These are phyloP conservation scores for Blastobotrys capitulatus DNA, from an alignment of 1,139 yeast genomes.

Conservation along the genomic window DNA sequence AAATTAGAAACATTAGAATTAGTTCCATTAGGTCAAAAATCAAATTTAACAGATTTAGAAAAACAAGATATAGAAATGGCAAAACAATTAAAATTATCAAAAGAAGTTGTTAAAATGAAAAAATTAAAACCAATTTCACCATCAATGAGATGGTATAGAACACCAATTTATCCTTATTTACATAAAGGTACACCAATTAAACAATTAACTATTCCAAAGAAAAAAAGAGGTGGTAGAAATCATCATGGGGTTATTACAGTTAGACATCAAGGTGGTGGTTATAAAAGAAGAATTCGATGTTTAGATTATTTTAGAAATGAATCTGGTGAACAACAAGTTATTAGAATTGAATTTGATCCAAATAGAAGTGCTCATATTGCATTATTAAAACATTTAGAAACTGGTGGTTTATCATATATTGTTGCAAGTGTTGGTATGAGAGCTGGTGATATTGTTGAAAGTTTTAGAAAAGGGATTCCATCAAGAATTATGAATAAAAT, in stretches of 20 bases:
- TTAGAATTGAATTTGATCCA: slow-evolving; percentile 94
- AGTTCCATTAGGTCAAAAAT: slow-evolving; percentile 27
- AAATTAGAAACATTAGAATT: slow-evolving; percentile 16
- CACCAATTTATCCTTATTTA: slow-evolving; percentile 81
- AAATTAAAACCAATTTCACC: slow-evolving; percentile 79
- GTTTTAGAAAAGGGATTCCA: slow-evolving; percentile 88
- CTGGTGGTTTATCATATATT: slow-evolving; percentile 68
- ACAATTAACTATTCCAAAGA: slow-evolving; percentile 68
- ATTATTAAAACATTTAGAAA: slow-evolving; percentile 56
- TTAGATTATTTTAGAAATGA: slow-evolving; percentile 68
- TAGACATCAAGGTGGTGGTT: slow-evolving; percentile 97
- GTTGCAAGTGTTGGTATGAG: slow-evolving; percentile 90
- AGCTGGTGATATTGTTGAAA: slow-evolving; percentile 86
- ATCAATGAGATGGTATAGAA: slow-evolving; percentile 82
- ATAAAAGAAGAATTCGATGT: slow-evolving; percentile 77
- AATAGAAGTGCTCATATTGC: slow-evolving; percentile 95
- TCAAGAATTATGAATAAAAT: slow-evolving; percentile 64
- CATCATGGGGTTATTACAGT: slow-evolving; percentile 82
- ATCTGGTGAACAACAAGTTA: slow-evolving; percentile 72
- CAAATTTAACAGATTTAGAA: slow-evolving; percentile 60
- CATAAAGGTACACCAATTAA: slow-evolving; percentile 80
- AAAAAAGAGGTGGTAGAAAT: slow-evolving; percentile 84
- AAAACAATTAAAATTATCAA: slow-evolving; percentile 67
- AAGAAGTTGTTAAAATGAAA: slow-evolving; percentile 66
- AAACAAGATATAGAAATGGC: slow-evolving; percentile 66